Base-by-base conservation (phyloP, 768 basidiomycete species). In the Paxillus involutus region DNA sequence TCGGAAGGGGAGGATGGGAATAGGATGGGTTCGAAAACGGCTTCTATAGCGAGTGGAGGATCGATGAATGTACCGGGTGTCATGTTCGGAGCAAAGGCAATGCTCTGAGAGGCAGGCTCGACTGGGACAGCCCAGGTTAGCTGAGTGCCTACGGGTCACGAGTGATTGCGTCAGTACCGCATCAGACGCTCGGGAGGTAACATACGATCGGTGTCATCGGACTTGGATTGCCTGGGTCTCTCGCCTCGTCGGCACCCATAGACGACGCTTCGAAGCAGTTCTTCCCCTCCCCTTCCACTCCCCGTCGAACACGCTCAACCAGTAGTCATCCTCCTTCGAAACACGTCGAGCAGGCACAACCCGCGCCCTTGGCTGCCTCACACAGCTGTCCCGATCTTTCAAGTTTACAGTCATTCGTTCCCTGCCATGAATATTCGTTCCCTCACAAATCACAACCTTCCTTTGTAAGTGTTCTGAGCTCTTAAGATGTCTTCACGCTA, bases 1-100 rank as follows among this genome's bases (percentile, higher is more conserved):
- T 66, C 70, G 35, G 71, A 55, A n/a, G 70, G 53, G 42, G 73
- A 55, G 21, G 80, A 77, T 17, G 86, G 84, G 73, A 89, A 89
- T 62, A 88, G 77, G 35, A 82, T 71, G 16, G 79, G 75, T 49
- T 82, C 75, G 39, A 73, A 71, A 44, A 57, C 53, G 26, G 73
- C 61, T 14, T 76, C 70, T 24, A 74, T 63, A 8, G 75, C 66
- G 13, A 63, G 59, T 26, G 74, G 74, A 9, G 77, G 76, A 4
- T 81, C 80, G 59, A 75, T 79, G 71, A 79, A 86, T 16, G 82
- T 78, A 44, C 76, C 75, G 12, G 85, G 81, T 1, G 84, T 85
- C 51, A 85, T 62, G 52, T 78, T 82, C 53, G 82, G 77, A 43
- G 78, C 78, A 64, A 87, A 88, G 24, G 81, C 77, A 63, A 85